Percentiles rank a stretch among this genome's conserved stretches.
Evolutionary conservation across 2,329 filamentous ascomycete genomes (phyloP).

Genomic region (Mollisiaceae sp.): DNA sequence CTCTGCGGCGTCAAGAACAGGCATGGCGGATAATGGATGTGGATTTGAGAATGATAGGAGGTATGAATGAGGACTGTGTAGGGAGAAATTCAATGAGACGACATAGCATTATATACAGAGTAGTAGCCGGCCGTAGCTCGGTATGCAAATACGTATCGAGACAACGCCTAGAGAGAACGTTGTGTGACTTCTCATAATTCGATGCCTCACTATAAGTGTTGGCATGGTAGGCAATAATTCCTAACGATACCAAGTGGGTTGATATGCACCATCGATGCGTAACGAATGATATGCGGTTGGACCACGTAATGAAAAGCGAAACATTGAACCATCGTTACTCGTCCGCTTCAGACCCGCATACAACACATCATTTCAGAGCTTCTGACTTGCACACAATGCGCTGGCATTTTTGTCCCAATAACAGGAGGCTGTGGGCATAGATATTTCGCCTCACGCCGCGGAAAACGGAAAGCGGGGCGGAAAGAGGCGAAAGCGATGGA

Average conservation of each 20-base stretch:
- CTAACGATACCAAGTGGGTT: background rate
- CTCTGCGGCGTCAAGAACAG: background rate
- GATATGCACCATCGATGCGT: background rate
- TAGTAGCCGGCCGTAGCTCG: background rate
- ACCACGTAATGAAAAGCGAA: conserved; percentile 1
- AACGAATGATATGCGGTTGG: conserved; percentile 1
- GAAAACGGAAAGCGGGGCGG: no score
- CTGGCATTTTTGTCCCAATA: background rate
- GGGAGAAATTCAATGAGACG: background rate
- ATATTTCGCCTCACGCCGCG: background rate
- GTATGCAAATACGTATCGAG: background rate
- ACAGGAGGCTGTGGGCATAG: background rate
- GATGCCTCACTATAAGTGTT: conserved; percentile 1
- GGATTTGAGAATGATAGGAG: no score
- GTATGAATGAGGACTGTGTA: no score
- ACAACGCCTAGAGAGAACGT: background rate
- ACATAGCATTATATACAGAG: background rate
- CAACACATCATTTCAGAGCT: background rate
- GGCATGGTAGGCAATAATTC: background rate
- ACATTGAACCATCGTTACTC: background rate
- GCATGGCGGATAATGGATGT: background rate
- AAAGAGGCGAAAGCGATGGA: no score
- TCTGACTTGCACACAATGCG: conserved; percentile 1
- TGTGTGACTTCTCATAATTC: background rate
- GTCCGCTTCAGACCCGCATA: conserved; percentile 2